Conservation (phyloP, 2,329 filamentous ascomycete species). For the Neurospora crassa region DNA sequence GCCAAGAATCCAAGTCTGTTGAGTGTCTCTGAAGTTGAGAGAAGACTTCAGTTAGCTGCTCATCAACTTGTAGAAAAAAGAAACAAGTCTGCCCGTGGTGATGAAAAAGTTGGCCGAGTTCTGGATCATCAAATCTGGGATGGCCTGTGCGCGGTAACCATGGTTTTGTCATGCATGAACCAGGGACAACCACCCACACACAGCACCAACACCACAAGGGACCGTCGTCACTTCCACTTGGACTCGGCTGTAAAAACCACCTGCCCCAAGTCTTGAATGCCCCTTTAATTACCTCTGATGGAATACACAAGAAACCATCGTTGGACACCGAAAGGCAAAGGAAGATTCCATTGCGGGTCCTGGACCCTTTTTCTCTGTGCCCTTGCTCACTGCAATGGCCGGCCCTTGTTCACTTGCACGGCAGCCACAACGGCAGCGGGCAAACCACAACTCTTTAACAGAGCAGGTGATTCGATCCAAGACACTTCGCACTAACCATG, state of each 20-base stretch:
- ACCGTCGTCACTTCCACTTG: background rate
- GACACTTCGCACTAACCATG: background rate
- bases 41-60: no score
- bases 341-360: background rate
- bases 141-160: no score
- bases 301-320: background rate
- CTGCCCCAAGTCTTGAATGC: background rate
- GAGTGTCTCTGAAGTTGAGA: no score
- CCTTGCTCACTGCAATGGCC: background rate
- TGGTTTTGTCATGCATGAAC: no score
- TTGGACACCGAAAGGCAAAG: background rate
- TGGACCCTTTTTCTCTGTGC: background rate
- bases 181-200: background rate
- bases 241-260: background rate
- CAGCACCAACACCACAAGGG: background rate
- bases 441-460: background rate
- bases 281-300: background rate
- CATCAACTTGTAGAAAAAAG: no score
- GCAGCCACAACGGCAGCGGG: background rate
- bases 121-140: no score
- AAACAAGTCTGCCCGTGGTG: no score
- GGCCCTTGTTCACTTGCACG: background rate
- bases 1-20: no score
- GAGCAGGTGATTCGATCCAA: background rate
- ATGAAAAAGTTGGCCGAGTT: no score